Evolutionary conservation across 2,329 filamentous ascomycete genomes (phyloP).

Genomic region (Clarireedia homoeocarpa): DNA sequence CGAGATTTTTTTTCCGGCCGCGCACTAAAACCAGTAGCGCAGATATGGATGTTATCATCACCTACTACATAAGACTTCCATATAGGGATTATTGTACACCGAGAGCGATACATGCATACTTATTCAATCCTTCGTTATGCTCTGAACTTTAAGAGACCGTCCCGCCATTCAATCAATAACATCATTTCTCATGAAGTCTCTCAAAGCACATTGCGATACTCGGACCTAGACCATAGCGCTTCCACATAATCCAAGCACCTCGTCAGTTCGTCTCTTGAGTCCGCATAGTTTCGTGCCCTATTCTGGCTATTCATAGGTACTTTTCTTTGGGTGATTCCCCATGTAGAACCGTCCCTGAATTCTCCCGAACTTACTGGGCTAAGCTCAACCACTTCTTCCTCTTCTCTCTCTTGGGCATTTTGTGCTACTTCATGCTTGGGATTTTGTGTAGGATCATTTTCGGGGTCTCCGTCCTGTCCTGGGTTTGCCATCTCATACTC

Average conservation of each 20-base stretch:
- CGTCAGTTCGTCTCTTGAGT: not conserved
- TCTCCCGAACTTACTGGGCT: not conserved
- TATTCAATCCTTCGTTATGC: no score
- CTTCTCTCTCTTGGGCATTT: slow-evolving; percentile 17
- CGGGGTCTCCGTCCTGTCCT: slow-evolving; percentile 35
- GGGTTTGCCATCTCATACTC: slow-evolving; percentile 45
- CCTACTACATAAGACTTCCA: not conserved
- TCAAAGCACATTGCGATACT: no score
- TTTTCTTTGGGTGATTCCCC: not conserved
- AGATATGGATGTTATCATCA: not conserved
- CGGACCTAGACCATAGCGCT: not conserved
- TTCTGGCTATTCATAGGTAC: not conserved
- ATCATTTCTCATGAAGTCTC: no score
- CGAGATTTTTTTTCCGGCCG: slow-evolving; percentile 11
- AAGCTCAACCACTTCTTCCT: not conserved
- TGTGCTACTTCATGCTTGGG: slow-evolving; percentile 29
- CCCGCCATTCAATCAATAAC: no score
- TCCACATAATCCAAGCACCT: not conserved
- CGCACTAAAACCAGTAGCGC: not conserved
- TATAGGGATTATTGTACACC: no score
- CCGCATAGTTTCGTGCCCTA: not conserved
- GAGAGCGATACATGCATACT: no score
- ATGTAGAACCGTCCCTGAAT: not conserved
- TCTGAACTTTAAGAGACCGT: no score
- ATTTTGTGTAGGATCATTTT: slow-evolving; percentile 37